Base-by-base conservation (phyloP, 805 yeast genomes). In the Suhomyces vadensis region DNA sequence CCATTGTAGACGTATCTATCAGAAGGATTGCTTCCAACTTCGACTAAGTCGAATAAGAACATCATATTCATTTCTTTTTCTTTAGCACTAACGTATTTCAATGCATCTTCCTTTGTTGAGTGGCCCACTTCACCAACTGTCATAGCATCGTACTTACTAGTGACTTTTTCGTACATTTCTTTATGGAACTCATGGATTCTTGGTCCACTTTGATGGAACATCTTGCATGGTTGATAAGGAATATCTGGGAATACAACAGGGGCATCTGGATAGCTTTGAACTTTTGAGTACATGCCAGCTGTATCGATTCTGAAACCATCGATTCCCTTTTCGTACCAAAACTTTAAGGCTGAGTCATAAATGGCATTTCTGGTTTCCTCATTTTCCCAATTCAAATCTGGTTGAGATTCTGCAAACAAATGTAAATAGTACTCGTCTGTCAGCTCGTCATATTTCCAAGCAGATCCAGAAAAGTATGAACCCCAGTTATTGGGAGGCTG, bases 361-460 rank as follows among this genome's bases (percentile, higher is more conserved):
- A 79, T 66, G 47, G 65, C 67, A 17, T 63, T 43, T 58, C 53
- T 58, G 38, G 58, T 53, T 42, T 60, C 74, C 43, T 57, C 69
- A 53, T 71, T 77, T 49, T 79, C 83, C 85, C 84, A 80, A 60
- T 79, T 80, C 51, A 80, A 65, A 52, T 80, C 84, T 9, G 83
- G 84, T 60, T 79, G 85, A 23, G 72, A 56, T 37, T 60, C 61
- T 10, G 81, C 81, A 61, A 78, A 79, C 42, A 78, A 61, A 41
- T 71, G 73, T 49, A 79, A 61, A 60, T 78, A 79, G 65, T 78
- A 79, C 61, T 79, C 82, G 35, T 70, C 69, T 13, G 82, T 78
- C 3, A 27, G 22, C 48, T 76, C 81, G 56, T 79, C 83, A 55
- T 69, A 79, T 35, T 63, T 64, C 84, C 85, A 79, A 13, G 83